Evolutionary conservation across 805 yeast species (phyloP).

Genomic region (Candida hispaniensis): DNA sequence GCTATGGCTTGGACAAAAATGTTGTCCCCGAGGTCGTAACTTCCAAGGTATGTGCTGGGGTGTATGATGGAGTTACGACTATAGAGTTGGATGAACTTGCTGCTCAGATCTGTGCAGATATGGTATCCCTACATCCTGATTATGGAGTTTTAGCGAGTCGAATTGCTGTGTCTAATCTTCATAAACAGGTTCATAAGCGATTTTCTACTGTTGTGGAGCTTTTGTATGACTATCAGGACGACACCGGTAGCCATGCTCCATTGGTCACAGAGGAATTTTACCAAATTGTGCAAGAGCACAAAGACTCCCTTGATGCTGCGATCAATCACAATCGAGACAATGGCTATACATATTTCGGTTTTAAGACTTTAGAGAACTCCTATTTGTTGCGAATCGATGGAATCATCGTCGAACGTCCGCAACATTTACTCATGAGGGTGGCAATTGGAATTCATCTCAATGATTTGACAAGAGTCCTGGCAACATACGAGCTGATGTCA

Average conservation of each 20-base stretch:
- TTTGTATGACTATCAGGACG: conserved; percentile 59
- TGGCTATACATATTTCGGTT: conserved; percentile 70
- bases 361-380: conserved; percentile 71
- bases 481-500: conserved; percentile 80
- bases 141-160: conserved; percentile 78
- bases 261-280: conserved; percentile 53
- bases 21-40: conserved; percentile 7
- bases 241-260: conserved; percentile 48
- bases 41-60: conserved; percentile 38
- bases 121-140: conserved; percentile 94
- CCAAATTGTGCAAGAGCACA: conserved; percentile 45
- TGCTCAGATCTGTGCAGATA: conserved; percentile 90
- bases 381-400: conserved; percentile 54
- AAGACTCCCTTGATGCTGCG: conserved; percentile 52
- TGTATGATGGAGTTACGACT: conserved; percentile 87
- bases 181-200: conserved; percentile 72
- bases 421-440: conserved; percentile 76
- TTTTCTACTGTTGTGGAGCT: conserved; percentile 61
- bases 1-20: conserved; percentile 56
- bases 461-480: conserved; percentile 49
- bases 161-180: conserved; percentile 78
- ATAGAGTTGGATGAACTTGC: conserved; percentile 55
- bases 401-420: conserved; percentile 70
- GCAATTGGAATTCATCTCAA: conserved; percentile 75
- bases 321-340: conserved; percentile 62